A percentile compares a stretch with the other conserved stretches of the same genome.
Evolutionary conservation across 306 rosid genomes (phyloP).

Genomic region (Clitoria ternatea): DNA sequence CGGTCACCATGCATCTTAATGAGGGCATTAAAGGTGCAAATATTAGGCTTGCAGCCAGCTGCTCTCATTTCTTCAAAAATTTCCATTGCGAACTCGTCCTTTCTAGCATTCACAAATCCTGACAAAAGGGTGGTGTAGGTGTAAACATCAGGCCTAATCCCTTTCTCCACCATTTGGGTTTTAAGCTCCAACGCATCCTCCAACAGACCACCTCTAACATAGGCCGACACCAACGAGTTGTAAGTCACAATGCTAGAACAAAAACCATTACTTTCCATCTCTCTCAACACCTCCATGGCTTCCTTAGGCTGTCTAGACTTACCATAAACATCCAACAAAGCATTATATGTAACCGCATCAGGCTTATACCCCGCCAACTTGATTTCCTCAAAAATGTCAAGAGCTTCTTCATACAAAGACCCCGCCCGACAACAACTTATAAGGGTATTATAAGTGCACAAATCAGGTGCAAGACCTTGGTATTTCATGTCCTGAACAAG

Average conservation of each 20-base stretch:
- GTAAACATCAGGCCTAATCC: conserved; percentile 71
- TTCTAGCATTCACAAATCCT: conserved; percentile 66
- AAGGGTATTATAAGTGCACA: conserved; percentile 72
- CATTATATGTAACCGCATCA: conserved; percentile 69
- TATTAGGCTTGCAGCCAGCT: conserved; percentile 77
- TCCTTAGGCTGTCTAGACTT: conserved; percentile 75
- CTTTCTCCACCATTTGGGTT: conserved; percentile 57
- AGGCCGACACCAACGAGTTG: conserved; percentile 74
- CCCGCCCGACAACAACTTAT: conserved; percentile 71
- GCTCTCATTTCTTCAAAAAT: conserved; percentile 63
- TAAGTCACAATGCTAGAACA: conserved; percentile 61
- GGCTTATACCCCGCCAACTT: conserved; percentile 54
- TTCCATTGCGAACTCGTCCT: conserved; percentile 61
- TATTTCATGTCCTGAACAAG: conserved; percentile 59
- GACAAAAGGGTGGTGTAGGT: conserved; percentile 81
- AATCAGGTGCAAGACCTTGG: conserved; percentile 62
- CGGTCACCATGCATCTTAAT: conserved; percentile 85
- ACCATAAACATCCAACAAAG: conserved; percentile 78
- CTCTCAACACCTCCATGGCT: conserved; percentile 76
- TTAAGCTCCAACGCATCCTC: conserved; percentile 62
- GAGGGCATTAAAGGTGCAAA: conserved; percentile 76
- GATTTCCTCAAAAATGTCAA: conserved; percentile 64
- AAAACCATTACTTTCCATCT: conserved; percentile 64
- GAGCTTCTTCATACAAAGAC: conserved; percentile 74
- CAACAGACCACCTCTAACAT: conserved; percentile 67